These are phyloP conservation scores for Anisodus tanguticus DNA, from an alignment of 257 asterid genomes.

Conservation along the genomic window DNA sequence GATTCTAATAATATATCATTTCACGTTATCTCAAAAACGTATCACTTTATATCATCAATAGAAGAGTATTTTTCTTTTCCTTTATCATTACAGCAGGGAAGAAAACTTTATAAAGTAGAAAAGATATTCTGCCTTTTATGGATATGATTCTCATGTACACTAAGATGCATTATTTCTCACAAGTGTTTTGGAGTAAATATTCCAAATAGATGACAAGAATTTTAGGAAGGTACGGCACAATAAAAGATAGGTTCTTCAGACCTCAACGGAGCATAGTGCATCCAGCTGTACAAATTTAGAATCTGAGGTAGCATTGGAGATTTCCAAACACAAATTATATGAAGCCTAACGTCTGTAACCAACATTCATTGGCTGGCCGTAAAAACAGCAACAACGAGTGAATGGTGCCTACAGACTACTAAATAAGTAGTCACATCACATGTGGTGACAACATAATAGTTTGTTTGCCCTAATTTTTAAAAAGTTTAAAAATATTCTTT, in stretches of 20 bases:
- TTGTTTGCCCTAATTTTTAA: neutral
- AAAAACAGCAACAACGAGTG: conserved; percentile 39
- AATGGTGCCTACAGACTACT: neutral
- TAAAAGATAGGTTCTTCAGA: neutral
- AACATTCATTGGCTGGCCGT: conserved; percentile 50
- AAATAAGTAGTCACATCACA: neutral
- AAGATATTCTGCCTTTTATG: conserved; percentile 27
- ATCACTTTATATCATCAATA: conserved; percentile 28
- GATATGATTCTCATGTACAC: conserved; percentile 12
- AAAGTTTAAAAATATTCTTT: neutral
- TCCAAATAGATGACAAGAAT: conserved; percentile 26
- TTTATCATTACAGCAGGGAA: neutral
- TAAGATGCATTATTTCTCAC: conserved; percentile 9
- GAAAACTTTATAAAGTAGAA: conserved; percentile 23
- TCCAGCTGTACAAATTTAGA: neutral
- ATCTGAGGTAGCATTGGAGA: neutral
- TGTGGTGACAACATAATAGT: neutral
- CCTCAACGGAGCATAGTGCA: conserved; percentile 18
- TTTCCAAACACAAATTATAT: conserved; percentile 12
- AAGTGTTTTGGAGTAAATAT: conserved; percentile 3
- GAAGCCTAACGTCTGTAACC: conserved; percentile 31
- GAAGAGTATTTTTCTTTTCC: conserved; percentile 21
- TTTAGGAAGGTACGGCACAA: conserved; percentile 4
- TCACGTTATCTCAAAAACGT: conserved; percentile 27
- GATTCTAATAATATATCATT: conserved; percentile 21